Evolutionary conservation across 768 basidiomycete genomes (phyloP).

Genomic region (Suillus cothurnatus): DNA sequence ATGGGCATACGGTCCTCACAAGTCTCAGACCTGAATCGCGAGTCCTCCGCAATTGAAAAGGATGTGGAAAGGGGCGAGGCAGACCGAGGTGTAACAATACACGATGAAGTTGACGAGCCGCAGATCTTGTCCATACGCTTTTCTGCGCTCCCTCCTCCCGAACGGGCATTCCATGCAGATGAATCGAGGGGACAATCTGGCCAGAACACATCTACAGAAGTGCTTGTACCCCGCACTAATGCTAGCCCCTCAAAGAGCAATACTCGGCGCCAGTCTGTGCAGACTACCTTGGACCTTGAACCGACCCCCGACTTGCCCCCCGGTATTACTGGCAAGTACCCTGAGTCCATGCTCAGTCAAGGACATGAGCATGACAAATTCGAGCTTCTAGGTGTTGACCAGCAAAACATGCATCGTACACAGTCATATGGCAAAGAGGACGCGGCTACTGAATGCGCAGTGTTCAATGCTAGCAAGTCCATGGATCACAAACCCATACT

Average conservation of each 20-base stretch:
- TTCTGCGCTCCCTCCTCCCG: slow-evolving; percentile 49
- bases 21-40: slow-evolving; percentile 25
- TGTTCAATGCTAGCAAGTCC: slow-evolving; percentile 22
- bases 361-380: slow-evolving; percentile 29
- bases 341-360: slow-evolving; percentile 27
- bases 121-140: slow-evolving; percentile 60
- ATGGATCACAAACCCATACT: slow-evolving; percentile 35
- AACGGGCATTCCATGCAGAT: slow-evolving; percentile 19
- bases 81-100: slow-evolving; percentile 53
- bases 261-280: slow-evolving; percentile 23
- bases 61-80: slow-evolving; percentile 12
- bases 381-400: slow-evolving; percentile 23
- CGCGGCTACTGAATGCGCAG: background rate
- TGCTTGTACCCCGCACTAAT: slow-evolving; percentile 9
- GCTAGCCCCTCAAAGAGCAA: slow-evolving; percentile 16
- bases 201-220: slow-evolving; percentile 15
- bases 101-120: slow-evolving; percentile 42
- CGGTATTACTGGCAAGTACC: slow-evolving; percentile 31
- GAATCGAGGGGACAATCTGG: slow-evolving; percentile 17
- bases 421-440: slow-evolving; percentile 19
- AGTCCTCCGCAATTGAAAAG: slow-evolving; percentile 7
- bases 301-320: slow-evolving; percentile 51
- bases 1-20: slow-evolving; percentile 55
- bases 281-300: slow-evolving; percentile 47
- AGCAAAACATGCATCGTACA: slow-evolving; percentile 21